These are phyloP conservation scores for Cairneyella variabilis DNA, from an alignment of 495 filamentous ascomycete genomes.

Conservation along the genomic window DNA sequence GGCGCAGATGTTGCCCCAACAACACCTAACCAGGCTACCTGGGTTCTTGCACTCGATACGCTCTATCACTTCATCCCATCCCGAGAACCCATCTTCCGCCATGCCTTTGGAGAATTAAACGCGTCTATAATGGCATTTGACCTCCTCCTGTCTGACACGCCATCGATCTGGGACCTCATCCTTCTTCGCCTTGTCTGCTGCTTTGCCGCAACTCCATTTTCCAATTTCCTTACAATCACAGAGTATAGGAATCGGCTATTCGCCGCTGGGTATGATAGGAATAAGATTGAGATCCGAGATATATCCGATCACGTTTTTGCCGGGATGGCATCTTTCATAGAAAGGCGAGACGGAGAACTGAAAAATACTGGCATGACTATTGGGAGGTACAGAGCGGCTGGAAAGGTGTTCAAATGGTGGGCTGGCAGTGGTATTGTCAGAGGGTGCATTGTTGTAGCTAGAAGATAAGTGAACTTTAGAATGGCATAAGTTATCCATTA, in stretches of 20 bases:
- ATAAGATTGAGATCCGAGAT: conserved; percentile 38
- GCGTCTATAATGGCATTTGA: conserved; percentile 40
- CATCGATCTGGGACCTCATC: neutral
- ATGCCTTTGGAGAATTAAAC: conserved; percentile 30
- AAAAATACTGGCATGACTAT: conserved; percentile 34
- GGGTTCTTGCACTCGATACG: conserved; percentile 48
- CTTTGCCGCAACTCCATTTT: conserved; percentile 9
- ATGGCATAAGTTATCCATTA: no score
- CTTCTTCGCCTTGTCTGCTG: conserved; percentile 1
- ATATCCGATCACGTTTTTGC: conserved; percentile 41
- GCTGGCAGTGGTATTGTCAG: conserved; percentile 36
- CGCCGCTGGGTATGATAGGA: conserved; percentile 36
- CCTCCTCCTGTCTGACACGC: conserved; percentile 3
- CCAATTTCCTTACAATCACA: conserved; percentile 1
- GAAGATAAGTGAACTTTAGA: neutral
- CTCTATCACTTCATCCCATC: conserved; percentile 49
- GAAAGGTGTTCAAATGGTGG: conserved; percentile 43
- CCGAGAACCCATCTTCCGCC: conserved; percentile 34
- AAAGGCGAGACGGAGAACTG: conserved; percentile 29
- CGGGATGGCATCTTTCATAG: conserved; percentile 35
- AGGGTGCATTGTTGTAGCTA: conserved; percentile 43
- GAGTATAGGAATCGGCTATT: conserved; percentile 20
- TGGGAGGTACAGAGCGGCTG: conserved; percentile 35
- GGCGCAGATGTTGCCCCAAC: neutral
- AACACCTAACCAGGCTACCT: conserved; percentile 19